phyloP scores from a whole-genome alignment of 495 filamentous ascomycete genomes.

The Filosporella fistucella region DNA sequence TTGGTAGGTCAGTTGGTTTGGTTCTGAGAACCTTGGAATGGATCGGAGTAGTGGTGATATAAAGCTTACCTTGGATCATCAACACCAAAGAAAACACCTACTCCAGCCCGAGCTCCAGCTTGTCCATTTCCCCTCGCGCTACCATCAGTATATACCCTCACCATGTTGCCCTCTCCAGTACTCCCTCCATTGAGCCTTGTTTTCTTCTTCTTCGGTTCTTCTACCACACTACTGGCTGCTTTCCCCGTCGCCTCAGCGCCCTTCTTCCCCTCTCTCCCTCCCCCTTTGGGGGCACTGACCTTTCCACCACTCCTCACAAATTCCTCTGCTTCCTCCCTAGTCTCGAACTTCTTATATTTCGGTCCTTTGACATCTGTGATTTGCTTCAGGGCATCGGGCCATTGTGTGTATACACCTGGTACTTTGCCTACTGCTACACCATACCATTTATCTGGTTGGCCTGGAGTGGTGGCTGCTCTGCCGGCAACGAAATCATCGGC shows the following conservation, averaged over 20 bases:
- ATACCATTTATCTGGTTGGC: constrained; percentile 57
- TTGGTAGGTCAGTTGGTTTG: constrained; percentile 23
- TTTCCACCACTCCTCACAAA: constrained; percentile 54
- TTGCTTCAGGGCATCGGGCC: constrained; percentile 71
- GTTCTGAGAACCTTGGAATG: not conserved
- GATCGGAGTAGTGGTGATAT: too few species aligned
- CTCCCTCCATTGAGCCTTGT: constrained; percentile 36
- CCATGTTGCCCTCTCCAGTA: constrained; percentile 28
- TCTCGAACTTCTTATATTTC: constrained; percentile 77
- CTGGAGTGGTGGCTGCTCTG: constrained; percentile 30
- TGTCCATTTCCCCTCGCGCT: constrained; percentile 76
- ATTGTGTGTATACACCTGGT: constrained; percentile 89
- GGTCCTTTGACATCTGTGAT: constrained; percentile 73
- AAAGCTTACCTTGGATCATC: constrained; percentile 58
- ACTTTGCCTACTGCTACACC: constrained; percentile 74
- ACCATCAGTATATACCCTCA: constrained; percentile 87
- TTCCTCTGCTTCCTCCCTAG: constrained; percentile 69
- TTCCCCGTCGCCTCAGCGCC: constrained; percentile 36
- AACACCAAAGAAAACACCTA: constrained; percentile 86
- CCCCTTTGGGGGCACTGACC: constrained; percentile 3
- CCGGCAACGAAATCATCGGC: constrained; percentile 75
- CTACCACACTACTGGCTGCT: constrained; percentile 34
- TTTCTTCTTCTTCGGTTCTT: constrained; percentile 52
- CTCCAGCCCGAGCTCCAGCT: constrained; percentile 65
- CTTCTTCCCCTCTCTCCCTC: too few species aligned